A percentile compares a stretch with the other conserved stretches of the same genome.
Conservation (phyloP, 139 green algal species). For the Mesotaenium endlicherianum region DNA sequence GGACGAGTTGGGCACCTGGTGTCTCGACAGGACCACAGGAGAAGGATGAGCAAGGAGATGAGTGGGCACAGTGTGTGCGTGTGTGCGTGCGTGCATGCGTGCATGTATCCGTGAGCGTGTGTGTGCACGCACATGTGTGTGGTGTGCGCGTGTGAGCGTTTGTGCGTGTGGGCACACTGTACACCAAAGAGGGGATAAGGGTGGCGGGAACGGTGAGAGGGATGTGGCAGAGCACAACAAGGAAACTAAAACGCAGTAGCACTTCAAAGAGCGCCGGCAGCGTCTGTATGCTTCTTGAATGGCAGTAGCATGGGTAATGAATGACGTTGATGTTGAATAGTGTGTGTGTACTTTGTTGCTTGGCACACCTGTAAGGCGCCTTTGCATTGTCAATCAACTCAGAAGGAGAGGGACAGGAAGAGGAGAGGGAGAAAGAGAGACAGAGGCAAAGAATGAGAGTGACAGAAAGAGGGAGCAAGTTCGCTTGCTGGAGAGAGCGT, state of each 20-base stretch:
- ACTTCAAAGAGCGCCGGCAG: too few species aligned
- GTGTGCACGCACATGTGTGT: too few species aligned
- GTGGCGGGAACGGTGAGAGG: not conserved
- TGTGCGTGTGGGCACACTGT: not conserved
- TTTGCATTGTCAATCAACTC: not conserved
- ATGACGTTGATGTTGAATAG: too few species aligned
- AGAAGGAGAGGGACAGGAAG: not conserved
- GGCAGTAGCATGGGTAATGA: too few species aligned
- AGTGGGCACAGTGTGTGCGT: too few species aligned
- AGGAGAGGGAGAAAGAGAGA: not conserved
- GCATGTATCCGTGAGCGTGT: too few species aligned
- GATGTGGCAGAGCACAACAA: not conserved
- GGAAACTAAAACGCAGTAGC: not conserved
- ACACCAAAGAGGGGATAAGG: not conserved
- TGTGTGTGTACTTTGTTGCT: too few species aligned
- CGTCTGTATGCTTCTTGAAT: too few species aligned
- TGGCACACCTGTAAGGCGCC: not conserved
- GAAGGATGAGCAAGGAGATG: not conserved
- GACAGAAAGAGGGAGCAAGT: not conserved
- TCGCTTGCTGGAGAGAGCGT: not conserved
- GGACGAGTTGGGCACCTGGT: slow-evolving; percentile 85
- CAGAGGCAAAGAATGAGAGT: not conserved
- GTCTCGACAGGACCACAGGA: not conserved
- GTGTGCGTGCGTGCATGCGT: too few species aligned
- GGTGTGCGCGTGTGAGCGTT: too few species aligned